A percentile compares a stretch with the other conserved stretches of the same genome.
These are phyloP conservation scores for Meyerozyma athensensis DNA, from an alignment of 1,139 yeast genomes.

Conservation along the genomic window DNA sequence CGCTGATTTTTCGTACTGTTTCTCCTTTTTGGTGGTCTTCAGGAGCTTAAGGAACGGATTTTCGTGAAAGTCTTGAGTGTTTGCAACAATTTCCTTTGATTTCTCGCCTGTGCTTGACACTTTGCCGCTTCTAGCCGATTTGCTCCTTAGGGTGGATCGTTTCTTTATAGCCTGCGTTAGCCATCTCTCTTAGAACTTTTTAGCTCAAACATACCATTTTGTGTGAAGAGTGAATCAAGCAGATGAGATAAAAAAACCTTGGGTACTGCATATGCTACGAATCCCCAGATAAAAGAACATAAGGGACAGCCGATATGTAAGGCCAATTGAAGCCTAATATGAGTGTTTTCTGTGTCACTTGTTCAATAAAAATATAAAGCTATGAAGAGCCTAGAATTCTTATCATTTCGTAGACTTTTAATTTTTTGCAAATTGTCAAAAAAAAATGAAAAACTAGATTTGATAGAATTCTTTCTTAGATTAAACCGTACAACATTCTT, in stretches of 20 bases:
- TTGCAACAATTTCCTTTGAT: slow-evolving; percentile 6
- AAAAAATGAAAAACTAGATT: neutral
- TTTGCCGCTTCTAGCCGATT: slow-evolving; percentile 21
- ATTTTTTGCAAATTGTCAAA: no score
- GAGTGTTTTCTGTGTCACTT: no score
- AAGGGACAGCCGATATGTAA: neutral
- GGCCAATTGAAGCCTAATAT: no score
- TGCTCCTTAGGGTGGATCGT: slow-evolving; percentile 43
- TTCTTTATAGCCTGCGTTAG: slow-evolving; percentile 38
- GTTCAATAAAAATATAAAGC: no score
- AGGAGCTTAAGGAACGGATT: slow-evolving; percentile 54
- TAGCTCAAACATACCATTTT: neutral
- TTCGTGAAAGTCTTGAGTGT: slow-evolving; percentile 9
- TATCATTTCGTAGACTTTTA: no score
- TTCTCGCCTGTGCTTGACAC: neutral
- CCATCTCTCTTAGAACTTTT: neutral
- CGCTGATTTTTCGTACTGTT: slow-evolving; percentile 34
- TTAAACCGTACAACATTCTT: neutral
- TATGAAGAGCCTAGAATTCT: no score
- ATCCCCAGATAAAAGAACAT: neutral
- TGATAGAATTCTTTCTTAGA: neutral
- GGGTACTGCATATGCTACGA: neutral
- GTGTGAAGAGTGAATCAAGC: neutral
- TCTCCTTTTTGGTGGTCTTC: slow-evolving; percentile 52
- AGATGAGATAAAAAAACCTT: neutral